Evolutionary conservation across 768 basidiomycete genomes (phyloP).

Genomic region (Kondoa subrosea): DNA sequence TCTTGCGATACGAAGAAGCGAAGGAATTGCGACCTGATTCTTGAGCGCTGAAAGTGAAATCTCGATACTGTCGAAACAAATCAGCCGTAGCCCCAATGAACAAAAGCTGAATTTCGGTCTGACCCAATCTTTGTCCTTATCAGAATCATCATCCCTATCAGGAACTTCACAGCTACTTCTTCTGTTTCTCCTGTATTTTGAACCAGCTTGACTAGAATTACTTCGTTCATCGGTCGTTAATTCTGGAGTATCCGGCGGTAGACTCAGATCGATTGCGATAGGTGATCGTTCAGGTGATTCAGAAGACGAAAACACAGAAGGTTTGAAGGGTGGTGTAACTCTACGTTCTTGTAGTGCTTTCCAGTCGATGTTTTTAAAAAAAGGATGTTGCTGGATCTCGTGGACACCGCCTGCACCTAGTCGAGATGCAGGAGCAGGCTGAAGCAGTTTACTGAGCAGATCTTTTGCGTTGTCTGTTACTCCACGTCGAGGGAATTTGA

Average conservation of each 20-base stretch:
- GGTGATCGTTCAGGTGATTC: neutral
- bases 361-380: slow-evolving; percentile 90
- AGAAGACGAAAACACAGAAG: slow-evolving; percentile 35
- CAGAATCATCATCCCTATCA: neutral
- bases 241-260: neutral
- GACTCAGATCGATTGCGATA: neutral
- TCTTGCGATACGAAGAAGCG: neutral
- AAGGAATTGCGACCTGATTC: neutral
- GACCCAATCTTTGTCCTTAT: neutral
- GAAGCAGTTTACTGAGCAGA: slow-evolving; percentile 91
- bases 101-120: neutral
- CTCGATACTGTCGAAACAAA: neutral
- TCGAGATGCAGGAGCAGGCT: slow-evolving; percentile 84
- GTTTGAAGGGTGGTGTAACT: slow-evolving; percentile 91
- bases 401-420: slow-evolving; percentile 66
- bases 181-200: neutral
- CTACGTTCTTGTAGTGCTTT: slow-evolving; percentile 63
- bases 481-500: slow-evolving; percentile 53
- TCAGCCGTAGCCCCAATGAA: neutral
- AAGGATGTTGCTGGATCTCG: slow-evolving; percentile 84
- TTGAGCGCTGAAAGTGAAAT: neutral
- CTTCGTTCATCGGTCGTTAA: neutral
- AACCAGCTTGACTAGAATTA: neutral
- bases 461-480: slow-evolving; percentile 60
- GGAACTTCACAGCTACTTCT: neutral